Base-by-base conservation (phyloP, 2,329 filamentous ascomycete genomes). In the Aspergillus sp. region DNA sequence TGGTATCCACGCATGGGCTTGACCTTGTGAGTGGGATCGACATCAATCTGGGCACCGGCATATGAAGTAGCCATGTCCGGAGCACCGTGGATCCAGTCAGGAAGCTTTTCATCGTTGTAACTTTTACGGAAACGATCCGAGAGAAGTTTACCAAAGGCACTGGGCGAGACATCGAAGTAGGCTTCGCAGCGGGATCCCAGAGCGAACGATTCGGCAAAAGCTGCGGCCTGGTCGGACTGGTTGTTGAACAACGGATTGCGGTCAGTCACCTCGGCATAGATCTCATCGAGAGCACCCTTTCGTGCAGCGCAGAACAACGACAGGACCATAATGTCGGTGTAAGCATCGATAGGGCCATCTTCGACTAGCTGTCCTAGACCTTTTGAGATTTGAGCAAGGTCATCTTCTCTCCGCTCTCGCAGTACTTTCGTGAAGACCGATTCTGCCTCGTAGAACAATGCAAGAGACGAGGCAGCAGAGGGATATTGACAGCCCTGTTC, bases 191-290 rank as follows among this genome's bases (percentile, higher is more conserved):
- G 83, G 3, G 86, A 88, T 1, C 86, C 86, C 1, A 88, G 75
- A 0, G 85, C 86, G 72, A 86, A 88, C 0, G 86, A 81, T 68
- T 88, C 86, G 0, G 86, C 82, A 66, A 88, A 88, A 6, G 84
- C 84, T 32, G 85, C 86, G 13, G 86, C 85, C 70, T 88, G 86
- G 59, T 88, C 86, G 1, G 84, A 78, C 58, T 86, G 85, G 19
- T 82, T 79, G 57, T 86, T 84, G 71, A 86, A 86, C 8, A 87
- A 75, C 0, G 85, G 86, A 65, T 86, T 87, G 7, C 85, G 78
- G 66, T 88, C 86, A 0, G 83, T 85, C 1, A 86, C 83, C 69
- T 88, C 86, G 11, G 85, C 76, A 66, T 87, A 88, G 0, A 88
- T 83, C 60, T 88, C 85, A 61, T 88, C 84, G 47, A 88, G 82